phyloP scores from a whole-genome alignment of 2,329 filamentous ascomycete genomes.

The Fusarium acutatum region DNA sequence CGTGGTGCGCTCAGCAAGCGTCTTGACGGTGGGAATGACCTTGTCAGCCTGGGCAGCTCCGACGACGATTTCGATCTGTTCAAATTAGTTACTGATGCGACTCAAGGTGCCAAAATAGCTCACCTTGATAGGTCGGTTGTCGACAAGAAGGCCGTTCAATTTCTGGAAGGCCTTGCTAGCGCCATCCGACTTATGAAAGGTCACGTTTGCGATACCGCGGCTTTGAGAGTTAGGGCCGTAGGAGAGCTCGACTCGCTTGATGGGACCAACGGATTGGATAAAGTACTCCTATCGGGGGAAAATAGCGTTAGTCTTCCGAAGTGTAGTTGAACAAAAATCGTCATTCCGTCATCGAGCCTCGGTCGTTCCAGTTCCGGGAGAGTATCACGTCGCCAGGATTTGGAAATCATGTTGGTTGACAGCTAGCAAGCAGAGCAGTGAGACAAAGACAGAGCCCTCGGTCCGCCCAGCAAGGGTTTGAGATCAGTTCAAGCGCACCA shows the following conservation, averaged over 20 bases:
- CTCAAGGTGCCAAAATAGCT: not conserved
- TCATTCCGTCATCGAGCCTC: constrained; percentile 45
- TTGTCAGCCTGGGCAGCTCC: constrained; percentile 77
- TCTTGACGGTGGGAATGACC: constrained; percentile 71
- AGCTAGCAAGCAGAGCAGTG: constrained; percentile 45
- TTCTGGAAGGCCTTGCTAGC: constrained; percentile 85
- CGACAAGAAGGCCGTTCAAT: constrained; percentile 89
- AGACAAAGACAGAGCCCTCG: constrained; percentile 30
- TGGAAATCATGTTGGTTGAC: constrained; percentile 26
- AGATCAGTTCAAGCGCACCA: constrained; percentile 3
- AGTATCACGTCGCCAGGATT: constrained; percentile 35
- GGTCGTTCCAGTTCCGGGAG: constrained; percentile 44
- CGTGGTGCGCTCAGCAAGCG: constrained; percentile 83
- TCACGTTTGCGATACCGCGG: constrained; percentile 90
- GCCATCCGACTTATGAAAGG: constrained; percentile 81
- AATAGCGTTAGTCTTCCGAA: constrained; percentile 71
- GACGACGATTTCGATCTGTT: constrained; percentile 88
- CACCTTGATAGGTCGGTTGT: constrained; percentile 90
- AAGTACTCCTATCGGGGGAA: constrained; percentile 91
- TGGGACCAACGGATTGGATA: constrained; percentile 81
- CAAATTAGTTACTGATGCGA: constrained; percentile 34
- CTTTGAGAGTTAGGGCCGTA: constrained; percentile 94
- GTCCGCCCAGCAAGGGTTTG: not conserved
- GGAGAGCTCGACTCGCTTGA: constrained; percentile 90
- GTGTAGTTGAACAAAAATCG: constrained; percentile 38